Evolutionary conservation across 257 asterid species (phyloP), one percentile per base, ranked within the genome.

Genomic region (Thymus mandschuricus): DNA sequence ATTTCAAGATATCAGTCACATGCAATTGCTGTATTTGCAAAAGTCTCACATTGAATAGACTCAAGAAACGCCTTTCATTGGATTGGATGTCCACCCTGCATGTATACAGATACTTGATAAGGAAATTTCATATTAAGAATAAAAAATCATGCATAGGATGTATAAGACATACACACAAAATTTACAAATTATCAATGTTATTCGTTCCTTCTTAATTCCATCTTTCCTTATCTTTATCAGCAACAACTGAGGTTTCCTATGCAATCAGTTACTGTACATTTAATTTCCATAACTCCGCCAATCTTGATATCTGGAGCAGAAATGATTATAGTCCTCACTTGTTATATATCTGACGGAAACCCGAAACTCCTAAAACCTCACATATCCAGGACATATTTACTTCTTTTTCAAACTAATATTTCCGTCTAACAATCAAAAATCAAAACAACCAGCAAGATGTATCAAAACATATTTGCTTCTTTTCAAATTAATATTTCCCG

Each of bases 1-100:
- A 1, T 3, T 35, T 35, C 2, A 35, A 3, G 5, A 35, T 3
- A 35, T 3, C 40, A 35, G 3, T 35, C 40, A 35, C 40, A 64
- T 6, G 54, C 51, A 49, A 74, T 27, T 44, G 21, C 55, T 30
- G n/a, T 44, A 60, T 50, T 69, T 62, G 41, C 38, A 34, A 60
- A 52, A 61, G 44, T 50, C 82, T 76, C 69, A 92, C 98, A 84
- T 77, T 76, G 81, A 90, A 88, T 59, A 92, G 86, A 76, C 91
- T 86, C 70, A 77, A 85, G 71, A 89, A 92, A 46, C 86, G 94
- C 80, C 86, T 82, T 30, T 94, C 63, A 71, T 92, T 90, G 76
- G 97, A 84, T 77, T 92, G 98, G 76, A 81, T 87, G 87, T 92
- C 98, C 45, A 90, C 81, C 98, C 98, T 92, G 86, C 66, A 85